A percentile compares a stretch with the other conserved stretches of the same genome.
These are phyloP conservation scores for Glycine soja DNA, from an alignment of 306 rosid species.

Conservation along the genomic window DNA sequence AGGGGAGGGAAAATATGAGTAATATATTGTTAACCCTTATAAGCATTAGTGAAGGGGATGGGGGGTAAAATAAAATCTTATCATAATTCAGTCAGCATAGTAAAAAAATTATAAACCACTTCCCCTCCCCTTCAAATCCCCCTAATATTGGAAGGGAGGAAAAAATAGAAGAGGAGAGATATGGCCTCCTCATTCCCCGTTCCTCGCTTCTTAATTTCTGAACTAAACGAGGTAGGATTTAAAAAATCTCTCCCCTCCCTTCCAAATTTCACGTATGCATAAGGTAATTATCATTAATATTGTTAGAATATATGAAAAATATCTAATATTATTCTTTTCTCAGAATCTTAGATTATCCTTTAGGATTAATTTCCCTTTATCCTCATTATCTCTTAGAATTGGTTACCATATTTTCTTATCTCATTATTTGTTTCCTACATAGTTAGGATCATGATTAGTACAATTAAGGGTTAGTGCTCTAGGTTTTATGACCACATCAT, in stretches of 20 bases:
- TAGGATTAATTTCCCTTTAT: neutral
- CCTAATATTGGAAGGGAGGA: neutral
- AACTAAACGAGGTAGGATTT: neutral
- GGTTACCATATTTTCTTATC: slow-evolving; percentile 9
- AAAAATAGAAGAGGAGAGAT: neutral
- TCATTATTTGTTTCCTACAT: neutral
- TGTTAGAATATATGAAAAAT: neutral
- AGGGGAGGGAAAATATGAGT: neutral
- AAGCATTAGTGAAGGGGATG: neutral
- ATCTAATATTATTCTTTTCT: neutral
- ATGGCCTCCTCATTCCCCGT: neutral
- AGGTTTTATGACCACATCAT: neutral
- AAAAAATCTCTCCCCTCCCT: neutral
- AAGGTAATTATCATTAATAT: slow-evolving; percentile 9
- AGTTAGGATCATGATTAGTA: neutral
- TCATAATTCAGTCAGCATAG: neutral
- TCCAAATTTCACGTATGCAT: slow-evolving; percentile 15
- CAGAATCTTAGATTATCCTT: neutral
- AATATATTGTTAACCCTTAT: neutral
- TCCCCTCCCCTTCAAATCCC: neutral
- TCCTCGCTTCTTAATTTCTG: neutral
- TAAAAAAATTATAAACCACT: neutral
- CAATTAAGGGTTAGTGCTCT: neutral
- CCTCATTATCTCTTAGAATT: neutral
- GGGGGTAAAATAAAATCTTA: neutral